A percentile compares a stretch with the other conserved stretches of the same genome.
Conservation (phyloP, 169 alveolate genomes). For the Plasmodium relictum region DNA sequence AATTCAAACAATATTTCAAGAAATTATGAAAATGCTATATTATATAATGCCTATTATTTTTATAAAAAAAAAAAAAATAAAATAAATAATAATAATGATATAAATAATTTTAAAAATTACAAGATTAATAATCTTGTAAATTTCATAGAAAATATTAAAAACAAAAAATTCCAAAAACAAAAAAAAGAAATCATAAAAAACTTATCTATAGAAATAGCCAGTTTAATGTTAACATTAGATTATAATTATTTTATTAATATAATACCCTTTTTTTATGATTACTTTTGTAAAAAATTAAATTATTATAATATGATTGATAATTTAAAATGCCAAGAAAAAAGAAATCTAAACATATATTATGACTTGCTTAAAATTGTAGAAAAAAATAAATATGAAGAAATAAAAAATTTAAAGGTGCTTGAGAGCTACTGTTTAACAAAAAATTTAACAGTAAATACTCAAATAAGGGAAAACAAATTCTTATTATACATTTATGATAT, state of each 20-base stretch:
- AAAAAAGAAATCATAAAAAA: constrained; percentile 41
- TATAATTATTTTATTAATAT: constrained; percentile 44
- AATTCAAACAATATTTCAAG: constrained; percentile 17
- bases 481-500: constrained; percentile 40
- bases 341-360: constrained; percentile 3
- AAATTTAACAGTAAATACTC: neutral
- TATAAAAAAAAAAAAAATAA: constrained; percentile 17
- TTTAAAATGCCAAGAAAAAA: constrained; percentile 6
- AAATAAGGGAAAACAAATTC: constrained; percentile 7
- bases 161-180: neutral
- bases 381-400: constrained; percentile 1
- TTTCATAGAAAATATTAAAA: constrained; percentile 58
- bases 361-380: neutral
- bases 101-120: neutral
- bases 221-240: constrained; percentile 39
- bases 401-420: neutral
- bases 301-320: neutral
- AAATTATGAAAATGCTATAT: constrained; percentile 36
- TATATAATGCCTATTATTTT: constrained; percentile 32
- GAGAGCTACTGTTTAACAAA: constrained; percentile 1
- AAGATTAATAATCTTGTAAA: constrained; percentile 32
- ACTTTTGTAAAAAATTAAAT: constrained; percentile 13
- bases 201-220: constrained; percentile 38
- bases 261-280: constrained; percentile 27
- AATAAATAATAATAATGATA: too few species aligned